Conservation (phyloP, 208 protist species). For the Trypanosoma theileri region DNA sequence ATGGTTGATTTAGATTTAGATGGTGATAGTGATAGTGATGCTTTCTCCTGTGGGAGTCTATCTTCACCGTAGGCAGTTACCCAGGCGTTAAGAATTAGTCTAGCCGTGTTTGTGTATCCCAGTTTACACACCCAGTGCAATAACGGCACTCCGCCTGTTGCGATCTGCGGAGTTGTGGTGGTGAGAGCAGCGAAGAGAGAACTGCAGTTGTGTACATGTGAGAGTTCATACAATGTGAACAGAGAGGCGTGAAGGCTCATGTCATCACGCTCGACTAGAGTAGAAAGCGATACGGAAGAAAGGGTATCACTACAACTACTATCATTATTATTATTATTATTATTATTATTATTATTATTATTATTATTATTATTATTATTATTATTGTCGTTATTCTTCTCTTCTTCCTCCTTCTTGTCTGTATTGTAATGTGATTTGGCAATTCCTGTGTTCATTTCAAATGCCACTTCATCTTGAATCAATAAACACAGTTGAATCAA, state of each 20-base stretch:
- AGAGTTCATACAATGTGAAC: constrained; percentile 2
- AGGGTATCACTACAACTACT: constrained; percentile 1
- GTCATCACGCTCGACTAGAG: constrained; percentile 10
- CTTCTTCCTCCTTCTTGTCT: background rate
- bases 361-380: constrained; percentile 4
- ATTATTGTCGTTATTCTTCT: background rate
- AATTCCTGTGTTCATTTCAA: background rate
- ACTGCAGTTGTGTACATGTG: background rate
- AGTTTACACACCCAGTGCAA: constrained; percentile 19
- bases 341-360: background rate
- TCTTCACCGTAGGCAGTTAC: background rate
- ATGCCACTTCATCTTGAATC: constrained; percentile 17
- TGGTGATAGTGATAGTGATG: background rate
- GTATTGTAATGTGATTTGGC: background rate
- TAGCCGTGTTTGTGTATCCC: constrained; percentile 6
- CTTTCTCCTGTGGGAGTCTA: background rate
- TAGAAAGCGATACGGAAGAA: constrained; percentile 5
- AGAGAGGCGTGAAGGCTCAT: constrained; percentile 9
- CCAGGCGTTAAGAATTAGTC: constrained; percentile 16
- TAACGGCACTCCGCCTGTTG: constrained; percentile 2
- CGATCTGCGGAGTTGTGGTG: constrained; percentile 8
- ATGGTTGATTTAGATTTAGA: background rate
- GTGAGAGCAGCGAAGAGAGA: constrained; percentile 13
- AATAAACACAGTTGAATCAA: constrained; percentile 22
- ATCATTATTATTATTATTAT: background rate